Percentiles rank a stretch among this genome's conserved stretches.
Evolutionary conservation across 257 asterid genomes (phyloP).

Genomic region (Galeopsis tetrahit): DNA sequence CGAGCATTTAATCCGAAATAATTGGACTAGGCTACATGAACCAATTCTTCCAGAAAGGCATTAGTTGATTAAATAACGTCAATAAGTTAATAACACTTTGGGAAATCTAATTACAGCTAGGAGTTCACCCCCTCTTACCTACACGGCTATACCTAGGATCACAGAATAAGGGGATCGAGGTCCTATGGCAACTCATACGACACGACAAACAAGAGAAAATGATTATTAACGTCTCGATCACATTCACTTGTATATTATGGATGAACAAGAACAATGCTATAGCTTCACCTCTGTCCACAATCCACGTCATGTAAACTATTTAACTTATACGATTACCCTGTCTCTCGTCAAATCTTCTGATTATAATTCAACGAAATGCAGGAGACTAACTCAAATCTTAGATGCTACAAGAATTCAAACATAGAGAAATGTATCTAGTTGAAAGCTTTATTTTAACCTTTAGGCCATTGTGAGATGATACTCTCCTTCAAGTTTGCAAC

Average conservation of each 20-base stretch:
- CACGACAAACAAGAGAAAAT: background rate
- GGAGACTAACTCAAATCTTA: no score
- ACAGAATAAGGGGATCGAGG: background rate
- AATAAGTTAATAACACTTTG: background rate
- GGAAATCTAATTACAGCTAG: constrained; percentile 7
- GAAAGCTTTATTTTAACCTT: constrained; percentile 55
- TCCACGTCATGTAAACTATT: background rate
- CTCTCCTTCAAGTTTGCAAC: constrained; percentile 82
- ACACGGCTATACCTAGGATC: background rate
- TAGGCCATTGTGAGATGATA: constrained; percentile 92
- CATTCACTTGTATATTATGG: background rate
- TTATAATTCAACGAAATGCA: background rate
- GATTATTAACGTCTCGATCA: background rate
- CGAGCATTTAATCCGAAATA: no score
- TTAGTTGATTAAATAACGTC: background rate
- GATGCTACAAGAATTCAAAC: background rate
- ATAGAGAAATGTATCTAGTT: background rate
- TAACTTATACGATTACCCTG: background rate
- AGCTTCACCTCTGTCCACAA: background rate
- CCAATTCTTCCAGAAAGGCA: background rate
- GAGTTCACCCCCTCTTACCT: background rate
- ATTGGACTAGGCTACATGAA: no score
- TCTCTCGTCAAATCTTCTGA: background rate
- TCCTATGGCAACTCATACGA: background rate
- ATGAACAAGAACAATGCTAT: background rate